A percentile compares a stretch with the other conserved stretches of the same genome.
These are phyloP conservation scores for Cladosporium halotolerans DNA, from an alignment of 2,329 filamentous ascomycete genomes.

Conservation along the genomic window DNA sequence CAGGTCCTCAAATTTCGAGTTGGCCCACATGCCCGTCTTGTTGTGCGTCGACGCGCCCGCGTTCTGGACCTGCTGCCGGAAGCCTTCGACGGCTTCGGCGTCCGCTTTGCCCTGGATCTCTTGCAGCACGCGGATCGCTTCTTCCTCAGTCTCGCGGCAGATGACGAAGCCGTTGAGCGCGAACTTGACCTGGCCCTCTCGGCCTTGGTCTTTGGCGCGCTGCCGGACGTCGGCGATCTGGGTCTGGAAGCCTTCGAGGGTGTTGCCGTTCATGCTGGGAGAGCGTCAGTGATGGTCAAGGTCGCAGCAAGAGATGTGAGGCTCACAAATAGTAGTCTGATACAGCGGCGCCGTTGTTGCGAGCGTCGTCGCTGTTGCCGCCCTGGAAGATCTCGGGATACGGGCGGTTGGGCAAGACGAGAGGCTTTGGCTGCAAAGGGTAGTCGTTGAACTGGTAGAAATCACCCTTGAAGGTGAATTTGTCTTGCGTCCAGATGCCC, in stretches of 20 bases:
- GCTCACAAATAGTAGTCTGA: slow-evolving; percentile 45
- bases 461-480: slow-evolving; percentile 46
- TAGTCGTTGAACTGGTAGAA: slow-evolving; percentile 51
- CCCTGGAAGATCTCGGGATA: slow-evolving; percentile 51
- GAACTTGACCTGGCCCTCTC: slow-evolving; percentile 43
- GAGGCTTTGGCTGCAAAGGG: slow-evolving; percentile 44
- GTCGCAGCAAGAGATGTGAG: neutral
- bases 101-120: slow-evolving; percentile 51
- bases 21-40: slow-evolving; percentile 50
- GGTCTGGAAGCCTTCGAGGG: slow-evolving; percentile 45
- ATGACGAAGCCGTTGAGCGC: slow-evolving; percentile 48
- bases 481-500: slow-evolving; percentile 48
- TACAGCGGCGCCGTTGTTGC: slow-evolving; percentile 44
- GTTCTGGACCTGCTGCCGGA: slow-evolving; percentile 45
- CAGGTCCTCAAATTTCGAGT: slow-evolving; percentile 47
- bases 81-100: slow-evolving; percentile 45
- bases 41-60: slow-evolving; percentile 43
- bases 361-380: slow-evolving; percentile 47
- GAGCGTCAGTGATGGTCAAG: neutral
- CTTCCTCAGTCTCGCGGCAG: slow-evolving; percentile 44
- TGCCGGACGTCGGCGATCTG: slow-evolving; percentile 47
- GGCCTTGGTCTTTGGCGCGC: slow-evolving; percentile 39
- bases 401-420: slow-evolving; percentile 39
- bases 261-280: slow-evolving; percentile 48
- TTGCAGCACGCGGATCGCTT: slow-evolving; percentile 43